Conservation (phyloP, 169 alveolate genomes). For the Plasmodium cynomolgi region DNA sequence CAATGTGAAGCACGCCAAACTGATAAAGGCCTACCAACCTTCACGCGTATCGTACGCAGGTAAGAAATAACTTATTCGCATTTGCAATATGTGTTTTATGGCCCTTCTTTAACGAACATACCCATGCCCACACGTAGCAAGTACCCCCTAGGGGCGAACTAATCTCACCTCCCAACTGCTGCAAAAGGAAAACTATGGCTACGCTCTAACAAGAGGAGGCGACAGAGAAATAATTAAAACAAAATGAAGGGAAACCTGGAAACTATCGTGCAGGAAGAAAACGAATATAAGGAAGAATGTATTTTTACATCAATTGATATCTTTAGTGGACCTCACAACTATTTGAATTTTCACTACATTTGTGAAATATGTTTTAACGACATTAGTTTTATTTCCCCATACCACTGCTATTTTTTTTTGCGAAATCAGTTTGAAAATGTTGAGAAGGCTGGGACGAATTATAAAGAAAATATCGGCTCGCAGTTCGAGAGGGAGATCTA, state of each 20-base stretch:
- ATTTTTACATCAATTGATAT: constrained; percentile 72
- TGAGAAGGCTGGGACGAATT: constrained; percentile 18
- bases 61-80: background rate
- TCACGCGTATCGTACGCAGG: background rate
- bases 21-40: background rate
- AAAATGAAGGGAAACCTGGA: constrained; percentile 29
- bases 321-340: constrained; percentile 61
- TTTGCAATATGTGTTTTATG: background rate
- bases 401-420: constrained; percentile 71
- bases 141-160: background rate
- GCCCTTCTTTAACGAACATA: background rate
- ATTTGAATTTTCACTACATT: constrained; percentile 54
- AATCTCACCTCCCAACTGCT: background rate
- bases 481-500: background rate
- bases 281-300: constrained; percentile 76
- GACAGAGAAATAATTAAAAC: background rate
- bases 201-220: background rate
- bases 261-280: constrained; percentile 4
- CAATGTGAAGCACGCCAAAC: background rate
- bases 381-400: constrained; percentile 65
- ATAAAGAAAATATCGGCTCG: background rate
- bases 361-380: constrained; percentile 69
- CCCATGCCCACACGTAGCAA: background rate
- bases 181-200: constrained; percentile 13
- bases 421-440: constrained; percentile 43